Percentiles rank a stretch among this genome's conserved stretches.
Conservation (phyloP, 1,139 yeast species). For the Hemisphaericaspora lyxosophila region DNA sequence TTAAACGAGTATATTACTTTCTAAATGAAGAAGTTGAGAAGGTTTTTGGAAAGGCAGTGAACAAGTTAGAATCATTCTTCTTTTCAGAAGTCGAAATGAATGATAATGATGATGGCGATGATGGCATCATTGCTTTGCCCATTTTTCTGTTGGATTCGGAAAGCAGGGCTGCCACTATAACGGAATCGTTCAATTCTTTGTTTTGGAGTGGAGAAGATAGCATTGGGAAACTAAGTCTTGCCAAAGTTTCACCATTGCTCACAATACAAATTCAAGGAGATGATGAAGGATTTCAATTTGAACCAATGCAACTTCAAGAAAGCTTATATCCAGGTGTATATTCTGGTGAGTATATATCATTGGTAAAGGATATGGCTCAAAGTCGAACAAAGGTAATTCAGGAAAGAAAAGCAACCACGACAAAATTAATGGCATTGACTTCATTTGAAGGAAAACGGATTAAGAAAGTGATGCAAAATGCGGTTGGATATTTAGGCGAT, state of each 20-base stretch:
- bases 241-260: constrained; percentile 31
- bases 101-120: constrained; percentile 21
- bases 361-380: constrained; percentile 21
- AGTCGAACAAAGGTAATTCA: constrained; percentile 17
- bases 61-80: constrained; percentile 15
- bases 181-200: constrained; percentile 34
- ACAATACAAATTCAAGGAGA: constrained; percentile 32
- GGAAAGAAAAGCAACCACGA: constrained; percentile 20
- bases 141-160: constrained; percentile 40
- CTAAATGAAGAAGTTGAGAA: constrained; percentile 16
- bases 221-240: constrained; percentile 31
- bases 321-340: constrained; percentile 34
- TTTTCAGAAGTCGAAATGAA: constrained; percentile 27
- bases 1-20: constrained; percentile 24
- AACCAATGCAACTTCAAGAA: constrained; percentile 28
- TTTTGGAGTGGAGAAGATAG: constrained; percentile 38
- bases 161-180: constrained; percentile 24
- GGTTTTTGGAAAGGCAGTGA: constrained; percentile 13
- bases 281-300: constrained; percentile 13
- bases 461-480: constrained; percentile 22
- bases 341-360: constrained; percentile 20
- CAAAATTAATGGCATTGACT: constrained; percentile 27
- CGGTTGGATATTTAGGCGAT: constrained; percentile 19
- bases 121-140: constrained; percentile 26
- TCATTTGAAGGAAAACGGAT: constrained; percentile 41